Base-by-base conservation (phyloP, 768 basidiomycete genomes). In the Gautieria morchelliformis region DNA sequence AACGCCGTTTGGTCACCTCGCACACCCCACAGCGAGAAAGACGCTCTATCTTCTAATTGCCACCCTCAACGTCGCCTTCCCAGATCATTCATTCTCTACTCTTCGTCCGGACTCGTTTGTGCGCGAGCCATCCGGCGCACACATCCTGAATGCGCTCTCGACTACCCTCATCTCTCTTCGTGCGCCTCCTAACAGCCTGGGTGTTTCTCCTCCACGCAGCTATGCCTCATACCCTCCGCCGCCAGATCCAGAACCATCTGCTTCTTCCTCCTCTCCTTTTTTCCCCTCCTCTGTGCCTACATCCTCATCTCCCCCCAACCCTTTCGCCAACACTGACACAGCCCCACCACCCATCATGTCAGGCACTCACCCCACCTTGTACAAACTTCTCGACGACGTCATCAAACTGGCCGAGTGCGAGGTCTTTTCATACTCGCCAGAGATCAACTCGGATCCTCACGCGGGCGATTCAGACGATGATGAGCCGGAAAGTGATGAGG, bases 1-100 rank as follows among this genome's bases (percentile, higher is more conserved):
- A 69, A 89, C 89, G 45, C 87, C 92, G 0, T 98, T 98, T 64
- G 94, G 94, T 2, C 85, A 91, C 51, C 85, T 96, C 67, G 85
- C 89, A 75, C 85, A 89, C 65, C 86, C 84, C 44, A 75, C 79
- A 47, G 85, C 87, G 35, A 79, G 92, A 65, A 96, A 95, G 79
- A 94, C 90, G 4, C 85, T 96, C 58, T 96, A 93, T 75, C 83
- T 94, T 51, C 87, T 98, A 68, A 96, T 98, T 65, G 89, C 92
- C 33, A 93, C 93, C 3, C 85, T 99, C 65, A 99, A 99, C 75
- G 83, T 92, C 65, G 94, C 95, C 6, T 99, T 94, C 68, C 95
- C 95, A 2, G 95, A 98, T 79, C 81, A 97, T 74, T 94, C 97
- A 67, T 99, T 98, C 75, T 89, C 90, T 7, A 87, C 90, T 68